These are phyloP conservation scores for Meripilus lineatus DNA, from an alignment of 1,284 basidiomycete genomes.

Conservation along the genomic window DNA sequence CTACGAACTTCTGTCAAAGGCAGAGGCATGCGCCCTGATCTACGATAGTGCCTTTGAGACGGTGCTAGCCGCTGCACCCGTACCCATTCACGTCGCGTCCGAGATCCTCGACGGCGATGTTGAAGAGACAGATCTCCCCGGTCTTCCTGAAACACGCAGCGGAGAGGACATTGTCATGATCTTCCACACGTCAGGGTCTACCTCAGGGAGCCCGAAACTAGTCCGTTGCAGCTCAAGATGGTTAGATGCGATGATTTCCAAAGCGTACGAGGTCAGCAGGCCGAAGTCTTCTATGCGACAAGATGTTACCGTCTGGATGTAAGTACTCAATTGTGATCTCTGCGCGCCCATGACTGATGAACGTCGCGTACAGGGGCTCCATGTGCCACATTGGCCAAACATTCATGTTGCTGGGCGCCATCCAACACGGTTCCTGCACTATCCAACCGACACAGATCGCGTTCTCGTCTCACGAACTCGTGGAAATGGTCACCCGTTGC, in stretches of 20 bases:
- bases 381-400: slow-evolving; percentile 29
- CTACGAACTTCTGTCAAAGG: slow-evolving; percentile 54
- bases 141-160: slow-evolving; percentile 31
- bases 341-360: slow-evolving; percentile 6
- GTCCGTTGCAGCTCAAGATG: slow-evolving; percentile 54
- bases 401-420: slow-evolving; percentile 38
- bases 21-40: slow-evolving; percentile 56
- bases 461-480: slow-evolving; percentile 64
- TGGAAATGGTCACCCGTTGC: slow-evolving; percentile 64
- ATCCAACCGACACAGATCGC: slow-evolving; percentile 60
- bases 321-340: slow-evolving; percentile 11
- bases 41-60: slow-evolving; percentile 45
- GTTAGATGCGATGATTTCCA: slow-evolving; percentile 24
- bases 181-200: slow-evolving; percentile 73
- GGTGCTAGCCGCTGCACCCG: slow-evolving; percentile 34
- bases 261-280: slow-evolving; percentile 19
- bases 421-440: slow-evolving; percentile 67
- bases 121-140: slow-evolving; percentile 37
- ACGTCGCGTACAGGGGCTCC: slow-evolving; percentile 22
- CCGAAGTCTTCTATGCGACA: slow-evolving; percentile 30
- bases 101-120: slow-evolving; percentile 33
- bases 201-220: slow-evolving; percentile 69
- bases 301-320: slow-evolving; percentile 48
- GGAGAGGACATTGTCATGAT: slow-evolving; percentile 53
- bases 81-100: slow-evolving; percentile 44